Conservation (phyloP, 2,329 filamentous ascomycete species). For the Aspergillus chevalieri region DNA sequence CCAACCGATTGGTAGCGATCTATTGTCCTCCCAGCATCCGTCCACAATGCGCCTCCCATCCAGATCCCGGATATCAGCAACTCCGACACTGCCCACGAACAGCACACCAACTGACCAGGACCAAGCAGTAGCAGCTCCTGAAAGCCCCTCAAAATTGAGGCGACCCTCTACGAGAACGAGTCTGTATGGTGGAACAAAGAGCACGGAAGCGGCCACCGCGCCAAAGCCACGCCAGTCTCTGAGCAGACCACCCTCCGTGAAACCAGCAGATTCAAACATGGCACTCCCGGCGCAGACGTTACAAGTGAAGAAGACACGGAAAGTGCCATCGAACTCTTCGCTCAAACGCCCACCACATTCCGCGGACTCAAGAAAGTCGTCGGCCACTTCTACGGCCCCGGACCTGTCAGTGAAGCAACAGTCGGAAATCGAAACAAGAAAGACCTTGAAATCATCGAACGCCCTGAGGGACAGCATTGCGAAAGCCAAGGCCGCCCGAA, state of each 20-base stretch:
- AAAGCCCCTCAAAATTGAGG: conserved; percentile 22
- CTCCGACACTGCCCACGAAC: conserved; percentile 16
- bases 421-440: conserved; percentile 32
- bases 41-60: conserved; percentile 30
- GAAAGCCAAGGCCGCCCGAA: conserved; percentile 78
- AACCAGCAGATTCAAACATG: conserved; percentile 42
- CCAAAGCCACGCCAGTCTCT: conserved; percentile 50
- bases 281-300: conserved; percentile 26
- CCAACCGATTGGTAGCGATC: conserved; percentile 51
- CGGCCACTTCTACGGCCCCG: conserved; percentile 22
- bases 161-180: conserved; percentile 16
- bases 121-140: conserved; percentile 3
- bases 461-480: conserved; percentile 86
- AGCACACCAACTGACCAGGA: conserved; percentile 10
- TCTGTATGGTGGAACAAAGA: conserved; percentile 40
- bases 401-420: conserved; percentile 26
- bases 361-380: conserved; percentile 24
- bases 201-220: conserved; percentile 29
- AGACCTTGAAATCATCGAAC: conserved; percentile 63
- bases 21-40: conserved; percentile 27
- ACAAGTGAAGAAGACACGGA: conserved; percentile 36
- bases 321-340: conserved; percentile 24
- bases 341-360: conserved; percentile 28
- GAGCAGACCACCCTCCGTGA: conserved; percentile 50
- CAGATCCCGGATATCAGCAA: conserved; percentile 23